phyloP scores from a whole-genome alignment of 2,329 filamentous ascomycete genomes.

The Ophiosphaerella herpotricha region DNA sequence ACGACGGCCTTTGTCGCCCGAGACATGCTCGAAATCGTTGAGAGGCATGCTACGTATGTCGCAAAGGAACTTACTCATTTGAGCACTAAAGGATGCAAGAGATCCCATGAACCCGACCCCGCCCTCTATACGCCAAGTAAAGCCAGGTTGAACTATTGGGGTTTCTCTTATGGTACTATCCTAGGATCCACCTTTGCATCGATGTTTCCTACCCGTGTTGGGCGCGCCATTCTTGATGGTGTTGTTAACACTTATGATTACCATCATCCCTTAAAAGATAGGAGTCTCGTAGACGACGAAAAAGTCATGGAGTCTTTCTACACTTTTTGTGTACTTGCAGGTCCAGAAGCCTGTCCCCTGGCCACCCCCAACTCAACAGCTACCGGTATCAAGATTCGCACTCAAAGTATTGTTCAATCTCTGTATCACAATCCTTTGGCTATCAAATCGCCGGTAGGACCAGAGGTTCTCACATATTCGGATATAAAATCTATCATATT shows the following conservation, averaged over 20 bases:
- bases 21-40: constrained; percentile 57
- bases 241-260: constrained; percentile 49
- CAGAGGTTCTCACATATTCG: constrained; percentile 47
- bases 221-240: constrained; percentile 50
- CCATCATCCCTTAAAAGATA: constrained; percentile 44
- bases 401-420: constrained; percentile 39
- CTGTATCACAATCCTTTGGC: constrained; percentile 49
- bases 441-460: constrained; percentile 32
- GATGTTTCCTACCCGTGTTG: constrained; percentile 46
- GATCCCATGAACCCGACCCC: neutral
- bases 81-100: neutral
- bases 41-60: constrained; percentile 48
- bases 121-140: constrained; percentile 13
- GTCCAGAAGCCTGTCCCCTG: constrained; percentile 48
- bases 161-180: constrained; percentile 56
- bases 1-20: constrained; percentile 54
- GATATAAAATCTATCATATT: constrained; percentile 47
- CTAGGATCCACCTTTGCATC: constrained; percentile 45
- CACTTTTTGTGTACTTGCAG: constrained; percentile 50
- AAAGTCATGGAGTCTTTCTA: constrained; percentile 52
- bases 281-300: constrained; percentile 52
- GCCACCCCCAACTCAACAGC: constrained; percentile 39
- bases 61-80: constrained; percentile 11
- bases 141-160: constrained; percentile 50
- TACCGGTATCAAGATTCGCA: constrained; percentile 42